phyloP scores from a whole-genome alignment of 768 basidiomycete genomes.

The Lactifluus piperatus region DNA sequence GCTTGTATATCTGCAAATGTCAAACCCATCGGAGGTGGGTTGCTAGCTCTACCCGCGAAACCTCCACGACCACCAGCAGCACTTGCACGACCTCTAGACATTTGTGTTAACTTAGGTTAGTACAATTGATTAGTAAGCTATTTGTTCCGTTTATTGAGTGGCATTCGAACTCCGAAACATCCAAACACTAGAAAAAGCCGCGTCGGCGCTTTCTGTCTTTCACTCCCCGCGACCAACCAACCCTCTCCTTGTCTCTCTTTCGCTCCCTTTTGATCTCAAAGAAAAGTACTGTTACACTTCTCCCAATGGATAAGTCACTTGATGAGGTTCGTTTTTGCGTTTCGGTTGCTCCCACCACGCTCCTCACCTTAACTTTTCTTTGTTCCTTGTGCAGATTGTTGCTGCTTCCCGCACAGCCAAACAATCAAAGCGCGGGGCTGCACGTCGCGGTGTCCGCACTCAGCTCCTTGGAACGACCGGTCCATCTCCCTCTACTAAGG shows the following conservation, averaged over 20 bases:
- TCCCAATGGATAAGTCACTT: conserved; percentile 71
- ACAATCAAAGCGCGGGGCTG: conserved; percentile 33
- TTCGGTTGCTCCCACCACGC: conserved; percentile 21
- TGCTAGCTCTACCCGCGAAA: conserved; percentile 43
- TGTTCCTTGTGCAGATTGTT: conserved; percentile 46
- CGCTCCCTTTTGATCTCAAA: background rate
- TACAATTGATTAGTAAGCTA: too few relatives aligned
- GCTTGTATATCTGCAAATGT: conserved; percentile 73
- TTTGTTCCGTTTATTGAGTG: too few relatives aligned
- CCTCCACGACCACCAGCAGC: conserved; percentile 40
- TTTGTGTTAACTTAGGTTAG: conserved; percentile 17
- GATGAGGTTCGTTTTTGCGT: conserved; percentile 52
- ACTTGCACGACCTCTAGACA: conserved; percentile 44
- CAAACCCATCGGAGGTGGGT: conserved; percentile 66
- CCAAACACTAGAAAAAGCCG: conserved; percentile 6
- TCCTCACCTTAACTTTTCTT: conserved; percentile 22
- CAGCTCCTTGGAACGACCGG: conserved; percentile 52
- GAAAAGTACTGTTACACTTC: background rate
- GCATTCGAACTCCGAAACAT: conserved; percentile 20
- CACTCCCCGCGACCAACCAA: conserved; percentile 2
- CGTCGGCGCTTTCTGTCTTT: background rate
- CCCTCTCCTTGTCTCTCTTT: background rate
- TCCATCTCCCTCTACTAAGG: conserved; percentile 41
- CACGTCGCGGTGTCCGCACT: conserved; percentile 38
- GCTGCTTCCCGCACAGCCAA: conserved; percentile 41